phyloP scores from a whole-genome alignment of 768 basidiomycete genomes.

The Suillus sp. region DNA sequence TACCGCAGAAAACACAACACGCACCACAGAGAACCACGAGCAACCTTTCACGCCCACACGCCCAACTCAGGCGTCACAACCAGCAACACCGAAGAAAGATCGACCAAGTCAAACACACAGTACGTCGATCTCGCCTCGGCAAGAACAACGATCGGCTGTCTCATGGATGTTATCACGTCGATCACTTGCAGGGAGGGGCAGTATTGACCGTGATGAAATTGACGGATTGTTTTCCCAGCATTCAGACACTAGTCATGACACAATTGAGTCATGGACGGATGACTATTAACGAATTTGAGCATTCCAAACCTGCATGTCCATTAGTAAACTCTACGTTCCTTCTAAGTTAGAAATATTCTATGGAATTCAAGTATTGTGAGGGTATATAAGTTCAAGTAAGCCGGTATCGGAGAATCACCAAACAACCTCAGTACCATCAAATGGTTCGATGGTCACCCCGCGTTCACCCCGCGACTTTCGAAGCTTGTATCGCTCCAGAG shows the following conservation, averaged over 20 bases:
- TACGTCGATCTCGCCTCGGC: slow-evolving; percentile 15
- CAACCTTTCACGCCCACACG: slow-evolving; percentile 25
- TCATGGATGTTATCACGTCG: slow-evolving; percentile 30
- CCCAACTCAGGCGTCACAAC: slow-evolving; percentile 21
- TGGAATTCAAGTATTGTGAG: slow-evolving; percentile 4
- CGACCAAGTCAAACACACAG: slow-evolving; percentile 21
- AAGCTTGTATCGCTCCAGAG: slow-evolving; percentile 74
- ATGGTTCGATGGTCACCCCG: slow-evolving; percentile 60
- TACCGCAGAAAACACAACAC: background rate
- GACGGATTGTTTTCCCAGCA: slow-evolving; percentile 14
- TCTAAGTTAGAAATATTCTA: background rate
- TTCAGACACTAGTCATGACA: slow-evolving; percentile 29
- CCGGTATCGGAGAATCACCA: slow-evolving; percentile 47
- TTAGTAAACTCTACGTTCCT: slow-evolving; percentile 15
- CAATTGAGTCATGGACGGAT: slow-evolving; percentile 42
- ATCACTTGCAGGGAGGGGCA: slow-evolving; percentile 16
- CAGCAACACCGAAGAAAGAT: slow-evolving; percentile 29
- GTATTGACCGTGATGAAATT: slow-evolving; percentile 12
- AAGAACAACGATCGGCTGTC: slow-evolving; percentile 26
- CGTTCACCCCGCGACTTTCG: slow-evolving; percentile 64
- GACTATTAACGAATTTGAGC: slow-evolving; percentile 6
- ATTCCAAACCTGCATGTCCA: slow-evolving; percentile 13
- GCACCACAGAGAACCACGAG: slow-evolving; percentile 7
- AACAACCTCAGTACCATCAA: slow-evolving; percentile 64
- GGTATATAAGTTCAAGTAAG: slow-evolving; percentile 15